phyloP scores from a whole-genome alignment of 192 early-diverging fungal species.

The Gamsiella multidivaricata region DNA sequence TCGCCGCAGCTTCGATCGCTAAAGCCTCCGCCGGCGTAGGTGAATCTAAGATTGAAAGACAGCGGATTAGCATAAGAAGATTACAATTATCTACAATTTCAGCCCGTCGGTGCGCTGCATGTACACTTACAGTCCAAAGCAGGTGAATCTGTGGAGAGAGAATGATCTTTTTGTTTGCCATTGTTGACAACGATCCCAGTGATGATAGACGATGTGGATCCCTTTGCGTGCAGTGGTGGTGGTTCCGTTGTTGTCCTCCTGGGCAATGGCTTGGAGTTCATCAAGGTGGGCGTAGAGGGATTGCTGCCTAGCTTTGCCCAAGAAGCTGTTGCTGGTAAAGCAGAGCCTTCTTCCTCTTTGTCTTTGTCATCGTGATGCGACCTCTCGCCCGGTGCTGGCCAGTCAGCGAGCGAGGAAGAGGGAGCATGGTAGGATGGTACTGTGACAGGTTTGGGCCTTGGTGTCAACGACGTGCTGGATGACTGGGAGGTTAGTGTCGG shows the following conservation, averaged over 20 bases:
- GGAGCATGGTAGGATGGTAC: conserved; percentile 30
- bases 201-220: conserved; percentile 46
- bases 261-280: conserved; percentile 23
- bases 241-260: conserved; percentile 41
- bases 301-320: conserved; percentile 63
- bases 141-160: conserved; percentile 1
- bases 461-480: conserved; percentile 30
- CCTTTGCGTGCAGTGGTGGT: conserved; percentile 45
- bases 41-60: conserved; percentile 7
- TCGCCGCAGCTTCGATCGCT: conserved; percentile 46
- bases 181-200: conserved; percentile 48
- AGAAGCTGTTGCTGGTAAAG: conserved; percentile 68
- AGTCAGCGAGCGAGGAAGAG: conserved; percentile 27
- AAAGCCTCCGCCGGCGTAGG: conserved; percentile 50
- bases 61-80: too few relatives aligned
- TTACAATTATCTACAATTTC: too few relatives aligned
- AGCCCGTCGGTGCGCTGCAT: background rate
- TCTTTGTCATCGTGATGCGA: conserved; percentile 39
- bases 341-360: conserved; percentile 60
- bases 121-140: conserved; percentile 31
- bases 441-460: conserved; percentile 26
- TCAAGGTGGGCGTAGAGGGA: conserved; percentile 40
- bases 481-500: conserved; percentile 25
- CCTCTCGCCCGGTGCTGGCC: conserved; percentile 49
- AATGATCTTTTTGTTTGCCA: conserved; percentile 30